Evolutionary conservation across 129 eudicot species (phyloP), one percentile per base, ranked within the genome.

Genomic region (Apium graveolens): DNA sequence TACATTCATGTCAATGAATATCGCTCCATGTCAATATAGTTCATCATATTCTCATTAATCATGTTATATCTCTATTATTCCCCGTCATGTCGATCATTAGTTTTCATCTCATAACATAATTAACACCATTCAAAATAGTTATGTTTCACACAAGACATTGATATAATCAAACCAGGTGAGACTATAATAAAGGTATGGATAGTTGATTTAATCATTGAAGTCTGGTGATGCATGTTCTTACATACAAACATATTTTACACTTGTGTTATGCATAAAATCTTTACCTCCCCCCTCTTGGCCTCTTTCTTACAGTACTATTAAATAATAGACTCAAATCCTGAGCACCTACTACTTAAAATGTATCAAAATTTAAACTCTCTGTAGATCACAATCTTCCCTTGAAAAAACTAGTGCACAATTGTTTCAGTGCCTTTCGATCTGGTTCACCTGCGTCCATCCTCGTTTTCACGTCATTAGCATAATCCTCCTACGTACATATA

Each of bases 381-480:
- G n/a, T 75, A 81, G 1, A 35, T 90, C 92, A 89, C 75, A 87
- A 77, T 85, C 90, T 87, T 16, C 94, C 96, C 86, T 95, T 95
- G 77, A 95, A 89, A 85, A 95, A 95, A 83, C 83, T 83, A 73
- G 86, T 86, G 85, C 98, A 91, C 62, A 95, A 79, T 70, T 91
- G 89, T 84, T 86, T 91, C 92, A 91, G 92, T 39, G 92, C 86
- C 66, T 95, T 96, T 80, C 86, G 82, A 75, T 95, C 97, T 18
- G 98, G 96, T 37, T 90, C 98, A 49, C 70, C 21, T n/a, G 82
- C 81, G 46, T 86, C 90, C 80, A 90, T 44, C 43, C 84, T 86
- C 17, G 83, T 72, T 83, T 75, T 91, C 21, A 79, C 85, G 48
- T 87, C 90, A 53, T 75, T 63, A 21, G 90, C 97, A 75, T 72